phyloP scores from a whole-genome alignment of 768 basidiomycete genomes.

The Hygrocybe punicea region DNA sequence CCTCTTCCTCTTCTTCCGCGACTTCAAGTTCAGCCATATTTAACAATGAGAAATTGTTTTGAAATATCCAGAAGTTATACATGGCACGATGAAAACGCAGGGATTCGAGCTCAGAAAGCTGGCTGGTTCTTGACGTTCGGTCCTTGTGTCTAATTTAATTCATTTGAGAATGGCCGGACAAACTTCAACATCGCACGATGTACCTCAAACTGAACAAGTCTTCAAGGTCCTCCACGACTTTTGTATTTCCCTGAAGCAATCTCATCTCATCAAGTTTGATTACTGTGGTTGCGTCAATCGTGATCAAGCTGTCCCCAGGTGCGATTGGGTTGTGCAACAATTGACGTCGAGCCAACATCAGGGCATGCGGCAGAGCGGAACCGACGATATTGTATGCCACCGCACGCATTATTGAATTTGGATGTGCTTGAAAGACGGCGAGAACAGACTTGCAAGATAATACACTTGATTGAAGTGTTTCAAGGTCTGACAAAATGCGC shows the following conservation, averaged over 20 bases:
- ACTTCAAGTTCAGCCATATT: not conserved
- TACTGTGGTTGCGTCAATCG: not conserved
- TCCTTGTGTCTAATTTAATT: conserved; percentile 19
- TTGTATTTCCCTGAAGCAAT: conserved; percentile 4
- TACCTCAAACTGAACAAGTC: conserved; percentile 23
- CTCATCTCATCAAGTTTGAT: conserved; percentile 8
- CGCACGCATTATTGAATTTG: conserved; percentile 20
- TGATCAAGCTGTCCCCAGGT: not conserved
- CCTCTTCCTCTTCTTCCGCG: conserved; percentile 2
- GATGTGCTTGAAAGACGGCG: conserved; percentile 19
- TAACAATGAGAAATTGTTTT: conserved; percentile 4
- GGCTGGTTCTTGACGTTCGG: conserved; percentile 17
- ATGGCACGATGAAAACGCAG: conserved; percentile 22
- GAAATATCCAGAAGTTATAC: conserved; percentile 20
- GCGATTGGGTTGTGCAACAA: not conserved
- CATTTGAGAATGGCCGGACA: not conserved
- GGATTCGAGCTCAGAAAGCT: conserved; percentile 21
- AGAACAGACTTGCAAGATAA: conserved; percentile 23
- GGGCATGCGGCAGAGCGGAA: conserved; percentile 23
- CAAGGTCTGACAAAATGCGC: conserved; percentile 22
- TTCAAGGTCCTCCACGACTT: conserved; percentile 14
- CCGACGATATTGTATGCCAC: conserved; percentile 28
- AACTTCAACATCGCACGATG: conserved; percentile 1
- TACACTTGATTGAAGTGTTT: conserved; percentile 14
- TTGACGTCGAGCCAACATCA: conserved; percentile 17